Base-by-base conservation (phyloP, 163 green algal genomes). In the Prototheca wickerhamii region DNA sequence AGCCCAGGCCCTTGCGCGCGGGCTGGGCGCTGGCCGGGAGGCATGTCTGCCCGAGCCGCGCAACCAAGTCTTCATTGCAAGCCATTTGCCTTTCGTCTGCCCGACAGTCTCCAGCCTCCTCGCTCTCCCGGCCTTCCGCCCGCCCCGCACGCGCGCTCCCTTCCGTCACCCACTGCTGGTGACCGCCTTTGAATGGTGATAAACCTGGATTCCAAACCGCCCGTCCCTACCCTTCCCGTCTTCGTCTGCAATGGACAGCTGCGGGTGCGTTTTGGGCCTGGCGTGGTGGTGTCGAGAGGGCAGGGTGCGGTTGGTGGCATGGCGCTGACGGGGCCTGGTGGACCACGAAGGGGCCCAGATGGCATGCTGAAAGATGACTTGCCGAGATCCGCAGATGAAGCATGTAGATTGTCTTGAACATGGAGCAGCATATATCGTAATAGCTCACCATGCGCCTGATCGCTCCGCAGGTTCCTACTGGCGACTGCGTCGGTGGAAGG, bases 381-480 rank as follows among this genome's bases (percentile, higher is more conserved):
- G 42, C 42, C 15, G 42, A 15, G 42, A 15, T 18, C 18, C 42
- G 42, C 42, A 15, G 15, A n/a, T 18, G 15, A 15, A 51, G 42
- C 15, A n/a, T 15, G 42, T n/a, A 51, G 15, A 15, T 15, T 51
- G 42, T 15, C 15, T 51, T 51, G 15, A 18, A 15, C 42, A 15
- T 51, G 15, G 15, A 51, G 15, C 18, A 15, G 42, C 15, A 51
- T 51, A 15, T n/a, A 51, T n/a, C 15, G 25, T n/a, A 28, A 7
- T 3, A 30, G 49, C 20, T n/a, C n/a, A 42, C 20, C 54, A 42
- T 12, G 23, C 29, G 21, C 54, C 15, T 23, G 12, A 5, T 15
- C 34, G 26, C 34, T 63, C 12, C 34, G 26, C 58, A 64, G 58
- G n/a, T 64, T 64, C 42, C 58, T 37, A 21, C 58, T 64, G 58